These are phyloP conservation scores for Penicillium sp. DNA, from an alignment of 2,329 filamentous ascomycete genomes.

Conservation along the genomic window DNA sequence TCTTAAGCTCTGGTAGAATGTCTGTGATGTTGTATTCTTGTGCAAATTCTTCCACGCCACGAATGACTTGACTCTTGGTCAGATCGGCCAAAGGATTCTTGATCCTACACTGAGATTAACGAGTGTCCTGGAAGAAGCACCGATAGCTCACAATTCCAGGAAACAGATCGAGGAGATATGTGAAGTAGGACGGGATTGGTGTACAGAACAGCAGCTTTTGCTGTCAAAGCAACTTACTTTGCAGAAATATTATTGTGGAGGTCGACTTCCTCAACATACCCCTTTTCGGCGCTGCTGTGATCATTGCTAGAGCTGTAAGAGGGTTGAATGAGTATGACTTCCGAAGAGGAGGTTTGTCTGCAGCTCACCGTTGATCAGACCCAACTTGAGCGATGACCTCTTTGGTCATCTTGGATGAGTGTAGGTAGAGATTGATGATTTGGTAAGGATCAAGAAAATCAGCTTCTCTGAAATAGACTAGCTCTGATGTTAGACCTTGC, in stretches of 20 bases:
- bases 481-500: neutral
- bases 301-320: slow-evolving; percentile 9
- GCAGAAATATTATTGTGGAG: slow-evolving; percentile 30
- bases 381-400: slow-evolving; percentile 11
- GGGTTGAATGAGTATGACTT: neutral
- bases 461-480: neutral
- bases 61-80: slow-evolving; percentile 38
- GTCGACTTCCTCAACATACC: slow-evolving; percentile 23
- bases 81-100: slow-evolving; percentile 49
- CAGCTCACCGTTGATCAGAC: slow-evolving; percentile 4
- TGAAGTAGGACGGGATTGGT: neutral
- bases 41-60: slow-evolving; percentile 47
- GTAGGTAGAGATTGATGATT: neutral
- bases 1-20: slow-evolving; percentile 44
- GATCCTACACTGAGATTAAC: slow-evolving; percentile 35
- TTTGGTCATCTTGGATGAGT: slow-evolving; percentile 7
- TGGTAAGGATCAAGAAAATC: too few relatives aligned
- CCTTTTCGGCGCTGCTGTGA: slow-evolving; percentile 14
- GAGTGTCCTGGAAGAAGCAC: neutral
- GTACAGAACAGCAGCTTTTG: neutral
- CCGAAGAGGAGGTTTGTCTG: neutral
- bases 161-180: neutral
- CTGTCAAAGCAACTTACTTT: slow-evolving; percentile 16
- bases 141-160: too few relatives aligned
- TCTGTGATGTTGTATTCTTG: slow-evolving; percentile 44